Evolutionary conservation across 768 basidiomycete species (phyloP).

Genomic region (Crucibulum laeve): DNA sequence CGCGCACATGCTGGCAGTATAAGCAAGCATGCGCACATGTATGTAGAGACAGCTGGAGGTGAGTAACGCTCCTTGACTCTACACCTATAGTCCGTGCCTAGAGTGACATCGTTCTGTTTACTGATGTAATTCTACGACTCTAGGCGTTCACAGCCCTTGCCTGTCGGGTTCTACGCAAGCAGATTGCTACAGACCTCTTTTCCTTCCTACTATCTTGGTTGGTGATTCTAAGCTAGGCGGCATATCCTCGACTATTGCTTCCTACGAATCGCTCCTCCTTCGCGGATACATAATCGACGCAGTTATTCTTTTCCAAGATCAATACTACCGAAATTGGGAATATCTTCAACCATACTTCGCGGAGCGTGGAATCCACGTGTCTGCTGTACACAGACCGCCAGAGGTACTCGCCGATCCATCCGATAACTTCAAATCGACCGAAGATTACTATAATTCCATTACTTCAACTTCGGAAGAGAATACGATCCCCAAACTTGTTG

Average conservation of each 20-base stretch:
- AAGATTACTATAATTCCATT: constrained; percentile 67
- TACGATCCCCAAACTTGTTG: constrained; percentile 42
- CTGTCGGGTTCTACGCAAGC: constrained; percentile 79
- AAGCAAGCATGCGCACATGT: constrained; percentile 51
- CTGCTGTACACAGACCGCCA: constrained; percentile 58
- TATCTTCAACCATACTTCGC: constrained; percentile 79
- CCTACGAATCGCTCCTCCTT: constrained; percentile 88
- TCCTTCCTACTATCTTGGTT: constrained; percentile 82
- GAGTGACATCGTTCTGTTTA: neutral
- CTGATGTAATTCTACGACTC: neutral
- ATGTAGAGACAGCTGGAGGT: constrained; percentile 96
- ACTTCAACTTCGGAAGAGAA: constrained; percentile 26
- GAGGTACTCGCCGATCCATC: constrained; percentile 31
- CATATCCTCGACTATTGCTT: constrained; percentile 85
- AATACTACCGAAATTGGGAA: constrained; percentile 84
- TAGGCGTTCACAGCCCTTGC: constrained; percentile 91
- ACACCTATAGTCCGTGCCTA: no score
- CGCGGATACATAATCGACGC: constrained; percentile 88
- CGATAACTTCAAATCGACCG: constrained; percentile 49
- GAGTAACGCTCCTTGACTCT: no score
- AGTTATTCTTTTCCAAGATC: constrained; percentile 78
- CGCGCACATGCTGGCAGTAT: constrained; percentile 38
- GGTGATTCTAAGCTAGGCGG: constrained; percentile 90
- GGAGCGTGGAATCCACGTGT: constrained; percentile 59
- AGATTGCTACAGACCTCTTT: constrained; percentile 82